Evolutionary conservation across 1,284 basidiomycete genomes (phyloP), one percentile per base, ranked within the genome.

Genomic region (Trichosporon coremiiforme): DNA sequence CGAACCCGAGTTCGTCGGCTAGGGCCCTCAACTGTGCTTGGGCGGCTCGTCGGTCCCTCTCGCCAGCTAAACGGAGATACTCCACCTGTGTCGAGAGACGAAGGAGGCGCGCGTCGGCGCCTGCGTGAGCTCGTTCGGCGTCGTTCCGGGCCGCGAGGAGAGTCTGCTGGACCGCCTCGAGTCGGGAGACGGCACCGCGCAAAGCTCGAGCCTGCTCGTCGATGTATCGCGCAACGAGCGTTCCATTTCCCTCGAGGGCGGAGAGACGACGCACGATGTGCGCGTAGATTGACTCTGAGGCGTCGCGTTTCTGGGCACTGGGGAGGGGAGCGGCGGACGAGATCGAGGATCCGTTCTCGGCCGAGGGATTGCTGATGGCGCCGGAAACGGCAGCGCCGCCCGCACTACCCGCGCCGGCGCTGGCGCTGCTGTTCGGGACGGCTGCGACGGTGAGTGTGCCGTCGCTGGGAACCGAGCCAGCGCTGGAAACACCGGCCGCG

Each of bases 231-330:
- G 90, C 88, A 66, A 94, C 91, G 1, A 98, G 85, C 0, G 93
- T 94, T 53, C 94, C 91, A 78, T 97, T 97, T 7, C 88, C 87
- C 80, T 99, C 96, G 4, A 99, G 87, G 6, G 89, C 89, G 6
- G 88, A 88, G 13, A 99, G 87, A 1, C 95, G 90, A 74, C 98
- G 96, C 88, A 95, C 95, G 76, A 99, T 99, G 10, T 91, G 93
- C 10, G 94, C 90, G 78, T 97, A 99, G 77, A 99, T 96, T 0
- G 94, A 96, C 82, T 99, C 95, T n/a, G 93, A 92, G 2, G 89
- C 87, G 33, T 87, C 84, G 78, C 66, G 69, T 73, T 4, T 55
- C 29, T 8, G 38, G n/a, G 41, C 66, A 47, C 35, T 65, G 15
- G 68, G 22, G 2, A 12, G 12, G 2, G 38, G 36, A 3, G 31